Conservation (phyloP, 169 alveolate species). For the Babesia caballi region DNA sequence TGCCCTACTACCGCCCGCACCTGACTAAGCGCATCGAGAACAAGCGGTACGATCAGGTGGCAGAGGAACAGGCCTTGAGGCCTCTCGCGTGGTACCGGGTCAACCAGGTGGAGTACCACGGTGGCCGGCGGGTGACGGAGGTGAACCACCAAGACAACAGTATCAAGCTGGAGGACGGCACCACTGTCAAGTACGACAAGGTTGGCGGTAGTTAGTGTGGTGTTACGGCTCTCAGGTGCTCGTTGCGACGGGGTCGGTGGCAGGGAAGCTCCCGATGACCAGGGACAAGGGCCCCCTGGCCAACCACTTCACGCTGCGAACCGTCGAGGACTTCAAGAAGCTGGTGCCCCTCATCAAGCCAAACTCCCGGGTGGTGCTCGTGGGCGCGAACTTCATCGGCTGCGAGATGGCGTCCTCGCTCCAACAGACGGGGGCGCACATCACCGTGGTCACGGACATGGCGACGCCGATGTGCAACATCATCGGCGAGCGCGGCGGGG, state of each 20-base stretch:
- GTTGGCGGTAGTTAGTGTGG: not conserved
- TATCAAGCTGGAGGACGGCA: conserved; percentile 67
- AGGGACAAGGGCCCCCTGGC: conserved; percentile 10
- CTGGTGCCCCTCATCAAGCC: conserved; percentile 60
- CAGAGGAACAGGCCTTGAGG: conserved; percentile 63
- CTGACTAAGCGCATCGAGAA: conserved; percentile 65
- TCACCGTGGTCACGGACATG: conserved; percentile 69
- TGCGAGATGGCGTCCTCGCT: conserved; percentile 75
- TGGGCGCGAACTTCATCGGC: conserved; percentile 77
- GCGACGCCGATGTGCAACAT: conserved; percentile 56
- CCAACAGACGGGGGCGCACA: conserved; percentile 63
- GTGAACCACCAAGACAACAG: conserved; percentile 61
- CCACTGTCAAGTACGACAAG: conserved; percentile 68
- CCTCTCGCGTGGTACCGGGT: conserved; percentile 61
- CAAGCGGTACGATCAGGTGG: conserved; percentile 47
- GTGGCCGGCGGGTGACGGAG: conserved; percentile 48
- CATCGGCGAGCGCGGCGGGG: conserved; percentile 69
- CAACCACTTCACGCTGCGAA: conserved; percentile 69
- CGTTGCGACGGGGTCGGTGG: conserved; percentile 71
- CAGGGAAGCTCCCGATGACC: conserved; percentile 51
- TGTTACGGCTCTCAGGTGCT: conserved; percentile 18
- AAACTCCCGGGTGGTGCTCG: conserved; percentile 63
- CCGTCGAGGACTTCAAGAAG: conserved; percentile 52
- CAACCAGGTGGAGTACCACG: conserved; percentile 54
- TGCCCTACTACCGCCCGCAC: conserved; percentile 77